Conservation (phyloP, 805 yeast genomes). For the Candida pseudofarinosa region DNA sequence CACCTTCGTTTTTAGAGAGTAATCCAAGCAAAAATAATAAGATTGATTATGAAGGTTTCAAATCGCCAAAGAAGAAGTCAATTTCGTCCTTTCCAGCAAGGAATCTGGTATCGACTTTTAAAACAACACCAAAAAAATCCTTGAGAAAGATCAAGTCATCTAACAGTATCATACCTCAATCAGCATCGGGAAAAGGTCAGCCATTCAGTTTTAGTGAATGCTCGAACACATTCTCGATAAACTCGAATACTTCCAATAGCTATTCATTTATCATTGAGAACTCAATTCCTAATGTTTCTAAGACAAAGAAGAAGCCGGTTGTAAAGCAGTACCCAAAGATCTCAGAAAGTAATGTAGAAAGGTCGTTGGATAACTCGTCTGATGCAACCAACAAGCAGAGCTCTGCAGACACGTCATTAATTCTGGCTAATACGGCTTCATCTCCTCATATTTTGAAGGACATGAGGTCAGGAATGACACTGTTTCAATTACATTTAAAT, state of each 20-base stretch:
- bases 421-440: not conserved
- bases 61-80: constrained; percentile 6
- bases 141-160: constrained; percentile 11
- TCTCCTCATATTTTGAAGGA: constrained; percentile 14
- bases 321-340: not conserved
- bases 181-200: constrained; percentile 1
- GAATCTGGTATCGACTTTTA: constrained; percentile 1
- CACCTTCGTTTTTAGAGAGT: not conserved
- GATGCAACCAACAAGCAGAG: not conserved
- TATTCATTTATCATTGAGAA: constrained; percentile 18
- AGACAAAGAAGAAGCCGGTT: constrained; percentile 1
- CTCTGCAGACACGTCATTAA: not conserved
- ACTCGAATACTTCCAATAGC: constrained; percentile 10
- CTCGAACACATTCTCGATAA: constrained; percentile 13
- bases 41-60: not conserved
- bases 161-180: constrained; percentile 4
- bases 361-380: not conserved
- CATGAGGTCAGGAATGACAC: constrained; percentile 28
- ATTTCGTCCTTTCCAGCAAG: not conserved
- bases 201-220: constrained; percentile 12
- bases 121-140: constrained; percentile 6
- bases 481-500: constrained; percentile 20
- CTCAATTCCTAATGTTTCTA: not conserved
- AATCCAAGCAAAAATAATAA: not conserved
- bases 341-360: not conserved